These are phyloP conservation scores for Saccharum officinarum DNA, from an alignment of 176 grass and related monocot genomes.

Conservation along the genomic window DNA sequence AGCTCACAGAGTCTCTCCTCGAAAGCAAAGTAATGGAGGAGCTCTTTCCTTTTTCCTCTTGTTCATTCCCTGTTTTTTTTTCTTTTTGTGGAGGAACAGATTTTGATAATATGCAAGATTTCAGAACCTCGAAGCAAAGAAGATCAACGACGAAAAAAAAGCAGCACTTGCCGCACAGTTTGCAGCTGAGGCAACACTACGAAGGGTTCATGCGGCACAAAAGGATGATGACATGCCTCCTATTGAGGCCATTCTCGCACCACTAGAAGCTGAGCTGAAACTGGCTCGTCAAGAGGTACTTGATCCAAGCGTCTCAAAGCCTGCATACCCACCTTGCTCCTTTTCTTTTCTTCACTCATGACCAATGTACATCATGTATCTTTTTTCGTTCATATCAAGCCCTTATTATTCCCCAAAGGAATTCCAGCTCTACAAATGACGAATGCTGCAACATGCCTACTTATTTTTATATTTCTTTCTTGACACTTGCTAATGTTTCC, in stretches of 20 bases:
- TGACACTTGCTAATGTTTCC: neutral
- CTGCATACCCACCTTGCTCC: conserved; percentile 1
- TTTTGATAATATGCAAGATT: neutral
- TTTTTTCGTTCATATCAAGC: neutral
- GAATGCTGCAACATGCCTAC: neutral
- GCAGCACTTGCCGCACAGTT: conserved; percentile 87
- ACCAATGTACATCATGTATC: neutral
- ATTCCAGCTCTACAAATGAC: neutral
- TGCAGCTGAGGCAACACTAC: conserved; percentile 90
- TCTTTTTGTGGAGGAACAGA: neutral
- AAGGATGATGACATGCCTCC: conserved; percentile 99
- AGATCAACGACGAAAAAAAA: conserved; percentile 95
- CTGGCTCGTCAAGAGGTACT: conserved; percentile 79
- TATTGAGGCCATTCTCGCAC: conserved; percentile 96
- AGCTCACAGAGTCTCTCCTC: conserved; percentile 92
- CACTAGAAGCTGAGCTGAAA: conserved; percentile 92
- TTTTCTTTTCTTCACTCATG: conserved; percentile 13
- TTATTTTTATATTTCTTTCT: neutral
- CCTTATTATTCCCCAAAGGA: neutral
- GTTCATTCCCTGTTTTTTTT: neutral
- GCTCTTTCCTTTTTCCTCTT: neutral
- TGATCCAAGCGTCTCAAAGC: neutral
- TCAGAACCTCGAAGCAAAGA: conserved; percentile 96
- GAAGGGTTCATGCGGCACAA: conserved; percentile 95
- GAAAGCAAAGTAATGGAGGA: conserved; percentile 72